phyloP scores from a whole-genome alignment of 352 stramenopile genomes.

The Phytophthora quininea region DNA sequence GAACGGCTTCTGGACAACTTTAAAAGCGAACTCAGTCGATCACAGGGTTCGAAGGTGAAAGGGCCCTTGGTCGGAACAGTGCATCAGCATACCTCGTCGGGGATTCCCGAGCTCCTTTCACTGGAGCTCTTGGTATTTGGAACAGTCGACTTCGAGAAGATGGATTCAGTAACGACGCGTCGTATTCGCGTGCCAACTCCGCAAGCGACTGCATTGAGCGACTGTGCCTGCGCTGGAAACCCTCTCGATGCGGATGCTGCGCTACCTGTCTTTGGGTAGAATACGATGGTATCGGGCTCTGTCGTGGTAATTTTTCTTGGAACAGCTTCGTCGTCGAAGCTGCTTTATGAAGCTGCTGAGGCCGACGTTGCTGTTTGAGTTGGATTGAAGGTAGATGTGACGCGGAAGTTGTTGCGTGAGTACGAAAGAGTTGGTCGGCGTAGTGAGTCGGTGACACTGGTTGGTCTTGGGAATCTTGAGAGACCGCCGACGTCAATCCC shows the following conservation, averaged over 20 bases:
- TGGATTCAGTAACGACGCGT: neutral
- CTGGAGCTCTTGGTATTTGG: neutral
- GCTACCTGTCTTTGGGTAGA: neutral
- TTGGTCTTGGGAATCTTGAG: neutral
- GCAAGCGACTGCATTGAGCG: neutral
- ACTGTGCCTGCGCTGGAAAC: neutral
- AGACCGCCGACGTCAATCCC: too few species aligned
- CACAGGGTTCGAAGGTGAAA: too few species aligned
- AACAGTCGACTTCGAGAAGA: neutral
- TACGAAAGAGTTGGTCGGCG: constrained; percentile 13
- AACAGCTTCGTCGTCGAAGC: neutral
- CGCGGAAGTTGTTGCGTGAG: neutral
- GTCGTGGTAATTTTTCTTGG: neutral
- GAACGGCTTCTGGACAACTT: too few species aligned
- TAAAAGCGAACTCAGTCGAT: too few species aligned
- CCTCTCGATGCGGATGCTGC: neutral
- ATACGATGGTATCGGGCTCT: neutral
- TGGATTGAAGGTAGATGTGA: neutral
- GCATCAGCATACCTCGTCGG: constrained; percentile 35
- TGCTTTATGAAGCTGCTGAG: neutral
- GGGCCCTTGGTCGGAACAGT: constrained; percentile 12
- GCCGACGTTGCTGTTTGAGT: neutral
- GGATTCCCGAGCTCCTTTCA: constrained; percentile 3
- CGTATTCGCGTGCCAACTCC: neutral
- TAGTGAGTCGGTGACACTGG: constrained; percentile 12